Evolutionary conservation across 371 early-diverging fungal genomes (phyloP), one percentile per base, ranked within the genome.

Genomic region (Mortierella sp.): DNA sequence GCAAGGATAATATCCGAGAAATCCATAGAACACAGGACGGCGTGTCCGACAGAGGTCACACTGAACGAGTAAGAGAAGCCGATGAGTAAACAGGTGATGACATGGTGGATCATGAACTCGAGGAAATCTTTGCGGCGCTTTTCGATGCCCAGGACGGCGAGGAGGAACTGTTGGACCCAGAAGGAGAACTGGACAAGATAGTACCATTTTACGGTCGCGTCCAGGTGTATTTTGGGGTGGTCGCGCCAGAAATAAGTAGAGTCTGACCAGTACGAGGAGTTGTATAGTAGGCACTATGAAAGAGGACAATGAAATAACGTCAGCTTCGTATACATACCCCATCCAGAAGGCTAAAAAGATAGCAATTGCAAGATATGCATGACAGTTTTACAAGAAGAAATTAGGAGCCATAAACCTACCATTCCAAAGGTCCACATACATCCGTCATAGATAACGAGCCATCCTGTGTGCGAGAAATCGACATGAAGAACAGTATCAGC

Each of bases 31-130:
- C 94, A 93, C 70, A 96, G 91, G 31, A 97, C 93, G 7, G 93
- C 95, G 79, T 96, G 94, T 42, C 97, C 97, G 76, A 96, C 92
- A n/a, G 95, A 91, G 19, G 95, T 95, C 57, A 94, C 93, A 77
- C 96, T 94, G 83, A 91, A 91, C 70, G 84, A 88, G 88, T 97
- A 97, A 6, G 95, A 95, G 31, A 90, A 86, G 0, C 91, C 87
- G 16, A 97, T 88, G 55, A 97, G 84, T 14, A 90, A 83, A 70
- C 92, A 92, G 42, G 97, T 96, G 70, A 96, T 93, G 42, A 95
- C 84, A 75, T 97, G 97, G 89, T 97, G 97, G n/a, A 91, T 82
- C 26, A 95, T 78, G 94, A 96, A 95, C 75, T 94, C 94, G 57
- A 87, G 47, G 76, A 94, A 95, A 84, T 97, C 97, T 79, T 95